phyloP scores from a whole-genome alignment of 2,329 filamentous ascomycete species.

The Ambrosiella beaveri region DNA sequence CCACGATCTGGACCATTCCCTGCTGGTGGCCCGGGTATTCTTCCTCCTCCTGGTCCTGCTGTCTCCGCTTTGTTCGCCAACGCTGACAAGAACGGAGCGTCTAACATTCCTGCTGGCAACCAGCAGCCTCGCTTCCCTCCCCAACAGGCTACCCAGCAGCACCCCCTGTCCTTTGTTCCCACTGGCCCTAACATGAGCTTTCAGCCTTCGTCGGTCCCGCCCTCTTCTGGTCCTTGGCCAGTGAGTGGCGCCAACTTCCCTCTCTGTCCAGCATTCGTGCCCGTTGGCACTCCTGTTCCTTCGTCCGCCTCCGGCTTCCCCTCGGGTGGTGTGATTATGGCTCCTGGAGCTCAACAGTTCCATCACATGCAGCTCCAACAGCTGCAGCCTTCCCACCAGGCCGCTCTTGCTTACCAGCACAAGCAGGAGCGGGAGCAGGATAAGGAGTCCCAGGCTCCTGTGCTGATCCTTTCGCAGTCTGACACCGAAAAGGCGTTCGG shows the following conservation, averaged over 20 bases:
- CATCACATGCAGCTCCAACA: constrained; percentile 6
- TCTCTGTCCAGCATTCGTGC: constrained; percentile 3
- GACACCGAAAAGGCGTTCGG: constrained; percentile 19
- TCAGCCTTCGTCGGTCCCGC: background rate
- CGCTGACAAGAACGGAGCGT: background rate
- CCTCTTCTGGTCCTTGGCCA: background rate
- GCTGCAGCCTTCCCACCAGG: background rate
- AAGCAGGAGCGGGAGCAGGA: background rate
- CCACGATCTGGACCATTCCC: background rate
- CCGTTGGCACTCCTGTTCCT: background rate
- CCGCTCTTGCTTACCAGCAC: background rate
- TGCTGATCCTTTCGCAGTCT: background rate
- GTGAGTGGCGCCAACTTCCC: background rate
- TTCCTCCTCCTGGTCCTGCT: background rate
- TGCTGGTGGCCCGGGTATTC: background rate
- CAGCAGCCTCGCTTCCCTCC: background rate
- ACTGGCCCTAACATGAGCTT: background rate
- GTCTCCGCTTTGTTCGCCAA: background rate
- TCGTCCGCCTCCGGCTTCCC: background rate
- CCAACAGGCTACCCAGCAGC: background rate
- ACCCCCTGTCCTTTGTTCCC: background rate
- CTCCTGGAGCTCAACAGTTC: background rate
- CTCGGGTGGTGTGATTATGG: background rate
- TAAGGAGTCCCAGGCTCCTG: background rate
- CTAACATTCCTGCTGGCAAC: background rate